Evolutionary conservation across 2,329 filamentous ascomycete genomes (phyloP).

Genomic region (Xylaria sp.): DNA sequence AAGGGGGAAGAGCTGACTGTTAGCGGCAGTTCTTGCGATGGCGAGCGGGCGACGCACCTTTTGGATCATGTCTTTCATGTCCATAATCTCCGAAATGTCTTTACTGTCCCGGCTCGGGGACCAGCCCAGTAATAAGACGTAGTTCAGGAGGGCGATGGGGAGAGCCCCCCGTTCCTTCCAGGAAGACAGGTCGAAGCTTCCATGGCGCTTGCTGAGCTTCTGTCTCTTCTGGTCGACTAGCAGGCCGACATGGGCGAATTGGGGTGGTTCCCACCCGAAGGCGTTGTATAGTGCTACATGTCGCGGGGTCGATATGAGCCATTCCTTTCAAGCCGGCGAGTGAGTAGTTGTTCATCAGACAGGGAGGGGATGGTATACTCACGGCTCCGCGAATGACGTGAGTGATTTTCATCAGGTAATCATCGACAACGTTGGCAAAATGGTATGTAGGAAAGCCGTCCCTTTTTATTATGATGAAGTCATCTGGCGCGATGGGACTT

Average conservation of each 20-base stretch:
- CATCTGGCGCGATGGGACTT: slow-evolving; percentile 66
- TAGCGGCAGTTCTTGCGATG: slow-evolving; percentile 3
- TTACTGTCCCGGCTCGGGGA: slow-evolving; percentile 53
- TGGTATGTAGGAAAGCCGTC: slow-evolving; percentile 97
- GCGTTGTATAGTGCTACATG: slow-evolving; percentile 74
- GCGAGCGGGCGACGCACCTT: slow-evolving; percentile 55
- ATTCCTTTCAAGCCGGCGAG: slow-evolving; percentile 64
- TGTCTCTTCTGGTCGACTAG: slow-evolving; percentile 71
- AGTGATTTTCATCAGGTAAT: slow-evolving; percentile 93
- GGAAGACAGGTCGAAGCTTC: slow-evolving; percentile 55
- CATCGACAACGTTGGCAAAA: slow-evolving; percentile 95
- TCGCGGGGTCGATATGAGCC: slow-evolving; percentile 90
- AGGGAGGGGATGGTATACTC: slow-evolving; percentile 40
- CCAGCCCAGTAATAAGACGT: slow-evolving; percentile 86
- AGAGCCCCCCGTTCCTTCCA: slow-evolving; percentile 56
- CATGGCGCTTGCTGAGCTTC: slow-evolving; percentile 87
- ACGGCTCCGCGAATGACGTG: slow-evolving; percentile 90
- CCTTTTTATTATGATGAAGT: slow-evolving; percentile 88
- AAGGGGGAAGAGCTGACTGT: not conserved
- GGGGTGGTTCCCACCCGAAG: slow-evolving; percentile 74
- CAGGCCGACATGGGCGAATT: slow-evolving; percentile 82
- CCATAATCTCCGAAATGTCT: slow-evolving; percentile 70
- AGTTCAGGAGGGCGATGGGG: slow-evolving; percentile 70
- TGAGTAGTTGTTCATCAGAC: not conserved
- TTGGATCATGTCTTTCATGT: slow-evolving; percentile 71